Base-by-base conservation (phyloP, 148 eudicot species). In the Amaranthus cruentus region DNA sequence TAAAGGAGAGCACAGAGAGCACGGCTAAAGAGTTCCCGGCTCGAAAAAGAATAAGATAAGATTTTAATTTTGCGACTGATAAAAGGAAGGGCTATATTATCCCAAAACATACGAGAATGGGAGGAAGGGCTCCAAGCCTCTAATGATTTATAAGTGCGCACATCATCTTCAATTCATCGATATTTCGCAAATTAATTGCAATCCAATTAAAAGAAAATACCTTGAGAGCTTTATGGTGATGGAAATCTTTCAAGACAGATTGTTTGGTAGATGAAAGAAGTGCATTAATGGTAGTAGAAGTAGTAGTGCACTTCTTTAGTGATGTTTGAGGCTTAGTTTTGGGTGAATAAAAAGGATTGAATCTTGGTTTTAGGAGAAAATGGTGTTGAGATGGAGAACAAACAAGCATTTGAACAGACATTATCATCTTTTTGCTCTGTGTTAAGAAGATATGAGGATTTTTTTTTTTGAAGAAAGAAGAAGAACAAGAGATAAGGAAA, bases 201-300 rank as follows among this genome's bases (percentile, higher is more conserved):
- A 28, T 28, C 38, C 38, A 28, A 28, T 28, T 18, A 18, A 18
- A 18, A 18, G 18, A 28, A 28, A 2, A 42, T 64, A 91, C 94
- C 88, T 89, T 91, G 75, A 89, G 91, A 74, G 97, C 95, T 81
- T 76, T 80, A 80, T 74, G 81, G 52, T 85, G 81, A 60, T 62
- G 85, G 69, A 91, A 91, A 62, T 85, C 88, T 70, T 80, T 79
- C 77, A 91, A 85, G 66, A 91, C 90, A 70, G 73, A 67, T 69
- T 89, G 89, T 86, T 89, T 91, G 53, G 85, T 62, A 50, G 82
- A 68, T 9, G 94, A 88, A 50, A 88, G 84, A 70, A 81, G 72
- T 76, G 95, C 90, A 80, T 66, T 85, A 64, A 79, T 72, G 59
- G 76, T 79, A 48, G 72, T 53, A 51, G 54, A 18, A 51, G 54